Evolutionary conservation across 129 eudicot species (phyloP).

Genomic region (Artemisia argyi): DNA sequence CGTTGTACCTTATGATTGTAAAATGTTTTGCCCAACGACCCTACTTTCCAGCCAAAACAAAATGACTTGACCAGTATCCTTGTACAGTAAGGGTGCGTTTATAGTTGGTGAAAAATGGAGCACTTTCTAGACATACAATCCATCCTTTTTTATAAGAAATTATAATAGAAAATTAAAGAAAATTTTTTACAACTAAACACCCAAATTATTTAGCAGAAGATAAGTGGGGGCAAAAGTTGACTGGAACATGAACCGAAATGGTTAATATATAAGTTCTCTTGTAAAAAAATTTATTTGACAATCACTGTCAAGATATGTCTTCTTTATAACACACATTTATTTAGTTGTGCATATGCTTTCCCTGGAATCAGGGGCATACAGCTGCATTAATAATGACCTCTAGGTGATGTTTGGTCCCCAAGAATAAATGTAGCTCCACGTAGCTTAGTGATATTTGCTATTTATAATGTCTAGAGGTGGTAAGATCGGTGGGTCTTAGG

Average conservation of each 20-base stretch:
- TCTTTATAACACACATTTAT: neutral
- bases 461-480: neutral
- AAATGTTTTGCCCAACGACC: conserved; percentile 10
- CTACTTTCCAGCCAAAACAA: conserved; percentile 5
- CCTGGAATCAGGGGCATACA: neutral
- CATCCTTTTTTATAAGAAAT: too few relatives aligned
- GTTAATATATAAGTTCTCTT: neutral
- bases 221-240: neutral
- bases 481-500: too few relatives aligned
- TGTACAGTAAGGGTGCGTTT: neutral
- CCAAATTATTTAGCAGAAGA: neutral
- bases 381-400: conserved; percentile 1
- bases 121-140: too few relatives aligned
- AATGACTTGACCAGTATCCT: neutral
- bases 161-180: neutral
- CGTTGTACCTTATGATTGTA: neutral
- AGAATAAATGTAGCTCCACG: neutral
- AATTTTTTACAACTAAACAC: neutral
- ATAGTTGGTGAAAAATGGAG: neutral
- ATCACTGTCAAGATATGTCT: neutral
- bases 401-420: neutral
- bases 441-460: neutral
- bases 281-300: neutral
- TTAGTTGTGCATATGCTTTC: conserved; percentile 10
- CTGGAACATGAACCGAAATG: neutral